These are phyloP conservation scores for Delphinella strobiligena DNA, from an alignment of 2,329 filamentous ascomycete genomes.

Conservation along the genomic window DNA sequence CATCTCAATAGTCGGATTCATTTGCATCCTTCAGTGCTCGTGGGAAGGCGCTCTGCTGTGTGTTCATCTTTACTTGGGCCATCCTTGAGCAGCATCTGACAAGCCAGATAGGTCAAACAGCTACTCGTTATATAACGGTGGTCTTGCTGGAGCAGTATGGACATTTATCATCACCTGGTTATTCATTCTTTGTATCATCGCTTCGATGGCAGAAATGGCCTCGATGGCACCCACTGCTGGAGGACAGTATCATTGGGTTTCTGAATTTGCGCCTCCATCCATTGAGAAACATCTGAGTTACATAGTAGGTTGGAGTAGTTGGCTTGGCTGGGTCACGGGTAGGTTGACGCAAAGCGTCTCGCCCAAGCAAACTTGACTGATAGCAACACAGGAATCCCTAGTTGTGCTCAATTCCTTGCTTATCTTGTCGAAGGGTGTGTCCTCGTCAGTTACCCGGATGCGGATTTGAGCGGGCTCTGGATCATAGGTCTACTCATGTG, in stretches of 20 bases:
- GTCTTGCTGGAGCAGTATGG: conserved; percentile 8
- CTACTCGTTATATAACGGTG: conserved; percentile 6
- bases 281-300: conserved; percentile 16
- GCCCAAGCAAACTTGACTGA: conserved; percentile 19
- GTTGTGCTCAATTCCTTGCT: conserved; percentile 32
- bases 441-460: conserved; percentile 22
- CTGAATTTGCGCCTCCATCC: conserved; percentile 17
- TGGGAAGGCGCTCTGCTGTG: conserved; percentile 34
- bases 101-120: conserved; percentile 2
- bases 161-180: conserved; percentile 21
- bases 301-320: conserved; percentile 20
- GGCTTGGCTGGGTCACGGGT: conserved; percentile 24
- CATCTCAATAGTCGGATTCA: conserved; percentile 40
- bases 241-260: conserved; percentile 30
- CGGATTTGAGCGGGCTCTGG: conserved; percentile 26
- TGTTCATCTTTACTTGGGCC: too few species aligned
- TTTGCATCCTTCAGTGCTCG: conserved; percentile 41
- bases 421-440: conserved; percentile 21
- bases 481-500: conserved; percentile 28
- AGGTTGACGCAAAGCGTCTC: too few species aligned
- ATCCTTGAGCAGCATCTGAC: too few species aligned
- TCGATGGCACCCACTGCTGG: conserved; percentile 31
- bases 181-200: conserved; percentile 9
- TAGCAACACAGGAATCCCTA: conserved; percentile 32
- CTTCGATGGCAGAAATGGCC: conserved; percentile 27